Evolutionary conservation across 2,329 filamentous ascomycete genomes (phyloP), one percentile per base, ranked within the genome.

Genomic region (Apiospora marii): DNA sequence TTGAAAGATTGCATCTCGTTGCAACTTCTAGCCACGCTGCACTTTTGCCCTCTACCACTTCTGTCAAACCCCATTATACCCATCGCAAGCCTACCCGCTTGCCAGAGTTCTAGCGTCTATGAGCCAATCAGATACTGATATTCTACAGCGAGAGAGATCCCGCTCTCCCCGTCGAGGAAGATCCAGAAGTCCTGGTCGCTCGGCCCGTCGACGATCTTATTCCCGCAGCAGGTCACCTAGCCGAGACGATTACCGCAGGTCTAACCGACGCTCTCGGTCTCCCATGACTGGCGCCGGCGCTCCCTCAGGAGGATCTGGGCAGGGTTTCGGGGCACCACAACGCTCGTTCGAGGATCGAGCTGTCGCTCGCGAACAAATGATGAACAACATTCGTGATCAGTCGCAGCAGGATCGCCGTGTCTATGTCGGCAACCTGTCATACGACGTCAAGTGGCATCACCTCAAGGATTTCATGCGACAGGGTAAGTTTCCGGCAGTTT

Each of bases 401-500:
- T 98, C 96, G 74, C 96, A 98, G 84, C 96, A 99, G 86, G 96
- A 99, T 89, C 96, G 96, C 82, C 95, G 96, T 78, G 96, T 99
- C 90, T 99, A 99, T 84, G 96, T 99, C 83, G 96, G 96, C 85
- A 99, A 99, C 83, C 90, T 99, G 79, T 96, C 95, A 69, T 99
- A 99, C 88, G 96, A 99, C 88, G 96, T 99, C 84, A 99, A 99
- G 88, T 99, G 96, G 96, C 96, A 98, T 88, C 96, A 98, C 82
- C 91, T 99, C 75, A 99, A 99, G 88, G 96, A 99, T 87, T 98
- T 98, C 83, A 99, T 99, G 96, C 93, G 96, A 90, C 94, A 98
- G 91, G 96, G 96, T 98, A 88, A 88, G 93, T 85, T 68, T 70
- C 61, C 24, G 70, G 22, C 67, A 14, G 1, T 64, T 24, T 46